Percentiles rank a stretch among this genome's conserved stretches.
phyloP scores from a whole-genome alignment of 2,329 filamentous ascomycete genomes.

The Paecilomyces variotii region DNA sequence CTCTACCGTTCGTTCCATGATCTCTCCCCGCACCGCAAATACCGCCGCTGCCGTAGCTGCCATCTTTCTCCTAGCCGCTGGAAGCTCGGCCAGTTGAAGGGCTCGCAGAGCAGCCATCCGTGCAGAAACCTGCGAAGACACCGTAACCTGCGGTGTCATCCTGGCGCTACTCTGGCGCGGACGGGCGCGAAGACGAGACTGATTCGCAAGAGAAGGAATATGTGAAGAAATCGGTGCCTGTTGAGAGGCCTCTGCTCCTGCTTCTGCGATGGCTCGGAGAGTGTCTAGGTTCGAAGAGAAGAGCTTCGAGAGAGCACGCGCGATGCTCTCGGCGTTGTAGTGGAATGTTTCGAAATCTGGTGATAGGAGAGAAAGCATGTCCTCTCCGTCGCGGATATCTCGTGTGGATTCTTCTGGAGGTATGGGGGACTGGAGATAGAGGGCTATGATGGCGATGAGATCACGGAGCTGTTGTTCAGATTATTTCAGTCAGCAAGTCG shows the following conservation, averaged over 20 bases:
- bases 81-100: conserved; percentile 25
- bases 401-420: conserved; percentile 13
- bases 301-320: conserved; percentile 15
- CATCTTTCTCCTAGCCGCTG: conserved; percentile 24
- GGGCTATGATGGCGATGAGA: conserved; percentile 24
- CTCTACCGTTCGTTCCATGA: conserved; percentile 30
- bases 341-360: conserved; percentile 30
- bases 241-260: conserved; percentile 6
- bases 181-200: conserved; percentile 6
- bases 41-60: conserved; percentile 27
- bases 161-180: conserved; percentile 4
- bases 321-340: conserved; percentile 18
- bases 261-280: conserved; percentile 19
- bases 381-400: conserved; percentile 9
- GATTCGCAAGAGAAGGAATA: conserved; percentile 7
- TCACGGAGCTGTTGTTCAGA: conserved; percentile 23
- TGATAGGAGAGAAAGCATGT: conserved; percentile 23
- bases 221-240: conserved; percentile 6
- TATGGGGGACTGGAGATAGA: conserved; percentile 28
- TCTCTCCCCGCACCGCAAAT: conserved; percentile 20
- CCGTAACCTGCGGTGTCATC: background rate
- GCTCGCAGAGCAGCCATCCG: conserved; percentile 22
- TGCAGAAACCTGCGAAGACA: conserved; percentile 19
- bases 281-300: conserved; percentile 17
- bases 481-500: background rate